Evolutionary conservation across 331 rosid species (phyloP), one percentile per base, ranked within the genome.

Genomic region (Pyracantha coccinea): DNA sequence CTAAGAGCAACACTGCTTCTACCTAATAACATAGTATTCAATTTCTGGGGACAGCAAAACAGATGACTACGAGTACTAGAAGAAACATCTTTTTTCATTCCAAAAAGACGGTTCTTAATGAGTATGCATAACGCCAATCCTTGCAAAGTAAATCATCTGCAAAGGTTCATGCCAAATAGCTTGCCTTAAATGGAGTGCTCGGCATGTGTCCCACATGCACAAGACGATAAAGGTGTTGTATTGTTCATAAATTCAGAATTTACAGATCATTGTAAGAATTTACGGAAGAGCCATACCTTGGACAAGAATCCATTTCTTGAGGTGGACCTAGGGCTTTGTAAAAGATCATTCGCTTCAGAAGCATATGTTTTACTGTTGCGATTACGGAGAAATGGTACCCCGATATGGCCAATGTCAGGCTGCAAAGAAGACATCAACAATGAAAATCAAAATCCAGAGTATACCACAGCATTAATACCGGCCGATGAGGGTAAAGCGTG

Each of bases 251-350:
- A 20, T 65, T 32, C 44, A 5, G 59, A 33, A 25, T 19, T 62
- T 62, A 53, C 17, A 8, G 55, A 31, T 72, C 27, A 62, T 38
- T 24, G 47, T 52, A 44, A 59, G 13, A 29, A 53, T 20, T 21
- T 8, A 73, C 50, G 73, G 59, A 63, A 82, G 74, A 66, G 66
- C 20, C 74, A 67, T 86, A 92, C 97, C 96, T 88, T 85, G 81
- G 84, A 84, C 69, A 83, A 78, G 79, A 76, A 83, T 60, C 92
- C 86, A 33, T 79, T 88, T 73, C 89, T 85, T 58, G 82, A 82
- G 69, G 85, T 71, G 38, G 97, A 85, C 74, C 72, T 57, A 29
- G 87, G 93, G 82, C 86, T 82, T 79, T 80, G 93, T 69, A 81
- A 74, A 66, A 54, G 80, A 79, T 88, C 86, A 85, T 88, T 90